Base-by-base conservation (phyloP, 192 early-diverging fungal species). In the Cetraspora pellucida region DNA sequence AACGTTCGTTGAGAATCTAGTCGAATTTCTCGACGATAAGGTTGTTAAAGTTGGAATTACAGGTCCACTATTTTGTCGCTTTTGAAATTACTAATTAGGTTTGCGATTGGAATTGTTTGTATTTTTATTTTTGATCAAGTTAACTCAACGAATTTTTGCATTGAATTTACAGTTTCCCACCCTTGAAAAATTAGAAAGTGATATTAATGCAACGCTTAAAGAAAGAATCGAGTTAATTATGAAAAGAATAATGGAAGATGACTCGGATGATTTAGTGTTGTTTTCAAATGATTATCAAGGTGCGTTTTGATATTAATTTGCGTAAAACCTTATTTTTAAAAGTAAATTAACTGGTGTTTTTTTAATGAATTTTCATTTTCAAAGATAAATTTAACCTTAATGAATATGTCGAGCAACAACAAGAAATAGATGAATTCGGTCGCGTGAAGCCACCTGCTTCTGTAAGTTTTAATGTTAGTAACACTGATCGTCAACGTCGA, bases 1-100 rank as follows among this genome's bases (percentile, higher is more conserved):
- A 31, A 78, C 81, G 1, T 87, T 81, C 65, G 80, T 85, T 28
- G 79, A 83, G 10, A 82, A 87, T 70, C 69, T 89, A 55, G 86
- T 81, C 1, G 84, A 85, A 23, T 85, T 89, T 57, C 81, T 87
- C 43, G 88, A 89, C 72, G 83, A 80, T 60, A 89, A 89, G 77
- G 84, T 85, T 69, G 66, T 54, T 45, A 28, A 59, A 10, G 58
- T 28, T 23, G 10, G 10, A 31, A 25, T 47, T 61, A 28, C 17
- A 25, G 16, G 28, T 37, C 14, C 23, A 63, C 17, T 37, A 11
- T 25, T 63, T 14, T 45, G 37, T 14, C n/a, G 49, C 46, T 71
- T 16, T 37, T 37, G 37, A 37, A 37, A 37, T 37, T 37, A 37
- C 37, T 37, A 37, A 37, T 6, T 37, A 37, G 37, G 37, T 37